These are phyloP conservation scores for Pichia exigua DNA, from an alignment of 805 yeast genomes.

Conservation along the genomic window DNA sequence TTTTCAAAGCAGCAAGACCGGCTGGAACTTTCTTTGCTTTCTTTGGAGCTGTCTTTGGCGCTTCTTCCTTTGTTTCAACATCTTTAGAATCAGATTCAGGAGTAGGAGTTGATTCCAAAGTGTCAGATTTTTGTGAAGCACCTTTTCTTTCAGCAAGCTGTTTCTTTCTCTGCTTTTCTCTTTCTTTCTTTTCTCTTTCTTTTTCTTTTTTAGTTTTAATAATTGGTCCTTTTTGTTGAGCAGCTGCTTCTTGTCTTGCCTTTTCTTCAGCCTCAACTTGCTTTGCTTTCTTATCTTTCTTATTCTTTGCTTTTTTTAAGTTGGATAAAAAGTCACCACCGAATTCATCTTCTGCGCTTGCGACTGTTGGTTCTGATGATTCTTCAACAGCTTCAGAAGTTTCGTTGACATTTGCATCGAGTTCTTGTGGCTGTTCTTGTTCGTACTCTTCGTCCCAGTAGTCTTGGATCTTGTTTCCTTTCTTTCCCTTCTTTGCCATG, in stretches of 20 bases:
- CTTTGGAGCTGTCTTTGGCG: conserved; percentile 26
- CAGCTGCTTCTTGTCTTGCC: conserved; percentile 13
- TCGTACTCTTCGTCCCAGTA: conserved; percentile 75
- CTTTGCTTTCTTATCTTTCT: conserved; percentile 62
- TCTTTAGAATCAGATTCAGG: conserved; percentile 9
- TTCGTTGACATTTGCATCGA: conserved; percentile 28
- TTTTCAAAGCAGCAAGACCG: conserved; percentile 83
- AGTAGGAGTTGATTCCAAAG: conserved; percentile 31
- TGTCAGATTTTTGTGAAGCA: conserved; percentile 36
- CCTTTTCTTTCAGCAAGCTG: conserved; percentile 84
- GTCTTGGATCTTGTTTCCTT: conserved; percentile 58
- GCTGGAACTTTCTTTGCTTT: conserved; percentile 80
- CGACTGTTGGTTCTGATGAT: conserved; percentile 21
- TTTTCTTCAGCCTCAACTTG: conserved; percentile 43
- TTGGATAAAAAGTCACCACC: conserved; percentile 76
- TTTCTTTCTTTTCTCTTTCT: conserved; percentile 92
- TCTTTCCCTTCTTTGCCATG: conserved; percentile 42
- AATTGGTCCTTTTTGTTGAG: conserved; percentile 43
- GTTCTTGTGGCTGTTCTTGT: conserved; percentile 42
- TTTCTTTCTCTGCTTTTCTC: conserved; percentile 84
- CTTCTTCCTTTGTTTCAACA: conserved; percentile 19
- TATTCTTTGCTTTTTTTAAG: conserved; percentile 69
- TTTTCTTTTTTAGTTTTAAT: conserved; percentile 88
- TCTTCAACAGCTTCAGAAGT: conserved; percentile 17
- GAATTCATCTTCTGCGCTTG: conserved; percentile 36